Evolutionary conservation across 2,329 filamentous ascomycete genomes (phyloP), one percentile per base, ranked within the genome.

Genomic region (Elsinoe ampelina): DNA sequence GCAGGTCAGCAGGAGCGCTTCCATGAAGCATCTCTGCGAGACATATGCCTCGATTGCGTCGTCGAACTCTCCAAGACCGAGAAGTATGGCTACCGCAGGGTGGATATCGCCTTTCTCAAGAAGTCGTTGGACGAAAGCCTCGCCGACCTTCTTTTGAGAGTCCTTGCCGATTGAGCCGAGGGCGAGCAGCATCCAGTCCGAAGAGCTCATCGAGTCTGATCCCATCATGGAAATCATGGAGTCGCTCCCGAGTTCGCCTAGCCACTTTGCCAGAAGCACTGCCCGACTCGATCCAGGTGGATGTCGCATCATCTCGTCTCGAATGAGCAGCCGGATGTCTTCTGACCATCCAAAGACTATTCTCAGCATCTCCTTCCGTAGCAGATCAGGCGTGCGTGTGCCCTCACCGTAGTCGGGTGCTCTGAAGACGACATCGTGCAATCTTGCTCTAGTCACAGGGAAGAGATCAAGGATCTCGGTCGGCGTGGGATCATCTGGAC

Each of bases 31-130:
- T 69, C 86, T 89, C 62, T 93, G 89, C 10, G 91, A 95, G 32
- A 95, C 83, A 65, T 98, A 98, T 30, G 96, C 86, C 70, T 98
- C 93, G 59, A 98, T 91, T 0, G 93, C 93, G 68, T 98, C 92
- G 62, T 95, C 92, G 63, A 88, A 79, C 67, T 97, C 92, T 1
- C 91, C 91, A 71, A 98, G 83, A 12, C 91, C 90, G 34, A 98
- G 83, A 70, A 98, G 83, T 60, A 97, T 92, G 0, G 92, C 92
- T 15, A 90, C 91, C 4, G 93, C 90, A 0, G 89, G 89, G 67
- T 98, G 91, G 1, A 96, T 77, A 64, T 98, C 93, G 26, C 89
- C 90, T 61, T 85, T 88, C 69, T 95, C 90, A 1, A 98, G 79
- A 1, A 98, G 77, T 51, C 90, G 84, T 69, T 95, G 91, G 1